phyloP scores from a whole-genome alignment of 495 filamentous ascomycete genomes.

The Trypethelium eluteriae region DNA sequence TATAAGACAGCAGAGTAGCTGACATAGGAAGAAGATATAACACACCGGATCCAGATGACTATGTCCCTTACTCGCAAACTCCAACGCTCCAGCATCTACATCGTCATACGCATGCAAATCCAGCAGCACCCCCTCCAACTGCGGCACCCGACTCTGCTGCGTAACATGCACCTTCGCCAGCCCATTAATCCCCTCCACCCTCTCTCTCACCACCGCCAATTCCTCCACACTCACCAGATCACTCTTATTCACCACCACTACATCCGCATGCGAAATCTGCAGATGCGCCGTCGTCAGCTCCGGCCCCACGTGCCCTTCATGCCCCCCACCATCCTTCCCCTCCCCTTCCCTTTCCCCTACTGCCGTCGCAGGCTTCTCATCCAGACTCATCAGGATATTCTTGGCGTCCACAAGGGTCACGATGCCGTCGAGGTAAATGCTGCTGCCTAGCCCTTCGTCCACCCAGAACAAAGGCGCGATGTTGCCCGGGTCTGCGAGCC shows the following conservation, averaged over 20 bases:
- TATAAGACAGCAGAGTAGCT: constrained; percentile 2
- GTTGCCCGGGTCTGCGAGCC: constrained; percentile 90
- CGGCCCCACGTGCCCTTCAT: constrained; percentile 52
- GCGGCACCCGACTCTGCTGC: constrained; percentile 65
- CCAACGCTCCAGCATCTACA: constrained; percentile 51
- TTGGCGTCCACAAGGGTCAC: constrained; percentile 94
- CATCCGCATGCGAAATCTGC: constrained; percentile 96
- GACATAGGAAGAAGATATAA: background rate
- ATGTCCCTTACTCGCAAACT: constrained; percentile 54
- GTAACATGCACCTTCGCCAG: constrained; percentile 80
- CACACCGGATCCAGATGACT: constrained; percentile 67
- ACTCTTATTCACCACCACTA: constrained; percentile 88
- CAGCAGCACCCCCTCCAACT: constrained; percentile 75
- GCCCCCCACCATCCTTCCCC: constrained; percentile 37
- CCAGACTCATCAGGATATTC: constrained; percentile 73
- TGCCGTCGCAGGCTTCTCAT: constrained; percentile 56
- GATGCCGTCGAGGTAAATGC: constrained; percentile 92
- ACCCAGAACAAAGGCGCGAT: constrained; percentile 96
- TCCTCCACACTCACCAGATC: constrained; percentile 71
- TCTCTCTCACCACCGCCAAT: constrained; percentile 53
- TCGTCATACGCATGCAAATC: constrained; percentile 91
- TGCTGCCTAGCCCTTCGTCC: constrained; percentile 86
- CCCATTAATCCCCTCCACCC: constrained; percentile 78
- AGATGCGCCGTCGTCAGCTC: constrained; percentile 84
- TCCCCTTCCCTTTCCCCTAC: no score